Evolutionary conservation across 768 basidiomycete genomes (phyloP).

Genomic region (Lactarius tabidus): DNA sequence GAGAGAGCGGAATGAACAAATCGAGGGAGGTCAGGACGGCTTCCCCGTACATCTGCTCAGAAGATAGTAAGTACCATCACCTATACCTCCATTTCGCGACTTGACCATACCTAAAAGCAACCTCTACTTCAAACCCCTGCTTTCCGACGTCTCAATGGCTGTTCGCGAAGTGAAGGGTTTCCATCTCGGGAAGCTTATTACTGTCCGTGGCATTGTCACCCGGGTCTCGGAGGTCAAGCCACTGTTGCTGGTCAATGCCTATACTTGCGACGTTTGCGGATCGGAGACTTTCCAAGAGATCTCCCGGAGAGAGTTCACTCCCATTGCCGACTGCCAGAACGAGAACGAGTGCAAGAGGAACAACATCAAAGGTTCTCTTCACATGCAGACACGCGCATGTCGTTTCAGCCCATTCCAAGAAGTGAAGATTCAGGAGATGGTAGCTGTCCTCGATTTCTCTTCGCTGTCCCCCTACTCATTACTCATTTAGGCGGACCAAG

Average conservation of each 20-base stretch:
- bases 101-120: conserved; percentile 52
- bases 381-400: conserved; percentile 98
- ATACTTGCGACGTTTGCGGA: conserved; percentile 97
- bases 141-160: conserved; percentile 71
- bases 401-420: conserved; percentile 98
- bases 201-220: conserved; percentile 95
- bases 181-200: conserved; percentile 90
- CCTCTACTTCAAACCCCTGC: conserved; percentile 87
- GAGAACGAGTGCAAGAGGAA: conserved; percentile 83
- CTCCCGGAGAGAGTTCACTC: conserved; percentile 83
- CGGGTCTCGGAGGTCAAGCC: conserved; percentile 99
- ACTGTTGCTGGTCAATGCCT: conserved; percentile 93
- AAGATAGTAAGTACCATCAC: conserved; percentile 75
- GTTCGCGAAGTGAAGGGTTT: conserved; percentile 86
- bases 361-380: conserved; percentile 79
- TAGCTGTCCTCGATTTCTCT: conserved; percentile 31
- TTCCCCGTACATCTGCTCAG: conserved; percentile 91
- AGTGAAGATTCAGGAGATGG: conserved; percentile 99
- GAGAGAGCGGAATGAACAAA: conserved; percentile 79
- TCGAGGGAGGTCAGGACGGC: conserved; percentile 65
- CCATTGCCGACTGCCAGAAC: conserved; percentile 86
- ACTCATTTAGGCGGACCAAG: conserved; percentile 84
- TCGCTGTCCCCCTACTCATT: conserved; percentile 13
- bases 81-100: conserved; percentile 14
- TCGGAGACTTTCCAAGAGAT: conserved; percentile 99